phyloP scores from a whole-genome alignment of 2,329 filamentous ascomycete genomes.

The Graphiopsis chlorocephala region DNA sequence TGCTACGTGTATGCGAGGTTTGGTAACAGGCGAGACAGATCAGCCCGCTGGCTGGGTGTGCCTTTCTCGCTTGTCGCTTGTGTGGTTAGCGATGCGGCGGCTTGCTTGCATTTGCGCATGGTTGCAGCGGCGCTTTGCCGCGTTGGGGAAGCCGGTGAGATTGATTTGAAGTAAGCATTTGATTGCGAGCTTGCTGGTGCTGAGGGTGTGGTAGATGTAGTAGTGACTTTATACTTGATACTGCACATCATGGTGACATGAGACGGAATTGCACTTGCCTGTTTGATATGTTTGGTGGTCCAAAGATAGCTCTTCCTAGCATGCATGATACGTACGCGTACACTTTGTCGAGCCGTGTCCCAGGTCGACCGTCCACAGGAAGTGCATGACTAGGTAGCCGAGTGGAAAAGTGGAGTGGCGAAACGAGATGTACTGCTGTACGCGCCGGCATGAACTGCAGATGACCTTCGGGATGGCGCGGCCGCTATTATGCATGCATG shows the following conservation, averaged over 20 bases:
- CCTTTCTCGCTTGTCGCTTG: neutral
- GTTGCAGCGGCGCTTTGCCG: neutral
- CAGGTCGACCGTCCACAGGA: neutral
- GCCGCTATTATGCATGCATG: neutral
- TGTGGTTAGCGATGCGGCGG: neutral
- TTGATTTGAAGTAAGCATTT: neutral
- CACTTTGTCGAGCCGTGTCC: neutral
- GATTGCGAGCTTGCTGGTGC: neutral
- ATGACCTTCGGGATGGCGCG: conserved; percentile 1
- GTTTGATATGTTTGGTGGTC: neutral
- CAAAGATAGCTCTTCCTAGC: neutral
- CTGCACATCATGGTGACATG: neutral
- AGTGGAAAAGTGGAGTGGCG: neutral
- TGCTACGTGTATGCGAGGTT: neutral
- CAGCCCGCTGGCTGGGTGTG: neutral
- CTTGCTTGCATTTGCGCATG: neutral
- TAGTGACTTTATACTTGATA: neutral
- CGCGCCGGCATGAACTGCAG: conserved; percentile 8
- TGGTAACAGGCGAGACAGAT: neutral
- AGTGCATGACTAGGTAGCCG: neutral
- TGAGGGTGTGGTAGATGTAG: neutral
- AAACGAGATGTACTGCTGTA: neutral
- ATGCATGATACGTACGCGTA: neutral
- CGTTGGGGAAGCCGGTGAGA: neutral
- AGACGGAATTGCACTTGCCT: neutral